Percentiles rank a stretch among this genome's conserved stretches.
Conservation (phyloP, 495 filamentous ascomycete species). For the Pyronema omphalodes region DNA sequence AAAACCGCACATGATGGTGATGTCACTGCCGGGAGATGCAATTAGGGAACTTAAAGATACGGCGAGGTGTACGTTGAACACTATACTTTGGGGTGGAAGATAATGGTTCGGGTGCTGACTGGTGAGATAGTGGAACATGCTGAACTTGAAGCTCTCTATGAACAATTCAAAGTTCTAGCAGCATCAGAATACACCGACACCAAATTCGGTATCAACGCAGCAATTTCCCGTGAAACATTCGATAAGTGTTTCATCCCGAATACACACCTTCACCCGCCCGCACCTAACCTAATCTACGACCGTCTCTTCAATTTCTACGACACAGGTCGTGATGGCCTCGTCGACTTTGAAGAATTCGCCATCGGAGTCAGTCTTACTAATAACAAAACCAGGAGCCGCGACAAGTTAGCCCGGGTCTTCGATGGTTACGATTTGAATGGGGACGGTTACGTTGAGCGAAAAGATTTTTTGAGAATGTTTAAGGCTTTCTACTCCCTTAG, state of each 20-base stretch:
- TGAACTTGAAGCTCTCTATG: conserved; percentile 82
- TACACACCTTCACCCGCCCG: conserved; percentile 50
- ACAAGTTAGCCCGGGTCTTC: conserved; percentile 59
- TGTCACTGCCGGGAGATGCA: conserved; percentile 43
- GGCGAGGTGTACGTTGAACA: conserved; percentile 34
- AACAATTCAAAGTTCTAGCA: conserved; percentile 86
- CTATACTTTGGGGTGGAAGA: not conserved
- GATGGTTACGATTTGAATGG: conserved; percentile 78
- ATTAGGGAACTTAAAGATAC: conserved; percentile 48
- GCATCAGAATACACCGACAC: conserved; percentile 71
- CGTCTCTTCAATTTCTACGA: conserved; percentile 96
- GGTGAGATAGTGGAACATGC: conserved; percentile 40
- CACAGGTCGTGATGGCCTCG: conserved; percentile 65
- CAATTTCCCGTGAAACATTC: conserved; percentile 81
- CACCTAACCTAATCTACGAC: conserved; percentile 82
- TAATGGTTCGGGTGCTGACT: conserved; percentile 1
- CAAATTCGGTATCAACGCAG: conserved; percentile 53
- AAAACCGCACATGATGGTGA: conserved; percentile 48
- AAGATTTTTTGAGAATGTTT: conserved; percentile 85
- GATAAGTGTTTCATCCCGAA: conserved; percentile 75
- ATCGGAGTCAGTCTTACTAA: conserved; percentile 66
- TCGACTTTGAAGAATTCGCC: conserved; percentile 87
- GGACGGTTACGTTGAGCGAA: conserved; percentile 71
- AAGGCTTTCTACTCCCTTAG: conserved; percentile 73
- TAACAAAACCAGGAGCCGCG: conserved; percentile 38